Evolutionary conservation across 176 grass and related monocot species (phyloP), one percentile per base, ranked within the genome.

Genomic region (Bothriochloa decipiens): DNA sequence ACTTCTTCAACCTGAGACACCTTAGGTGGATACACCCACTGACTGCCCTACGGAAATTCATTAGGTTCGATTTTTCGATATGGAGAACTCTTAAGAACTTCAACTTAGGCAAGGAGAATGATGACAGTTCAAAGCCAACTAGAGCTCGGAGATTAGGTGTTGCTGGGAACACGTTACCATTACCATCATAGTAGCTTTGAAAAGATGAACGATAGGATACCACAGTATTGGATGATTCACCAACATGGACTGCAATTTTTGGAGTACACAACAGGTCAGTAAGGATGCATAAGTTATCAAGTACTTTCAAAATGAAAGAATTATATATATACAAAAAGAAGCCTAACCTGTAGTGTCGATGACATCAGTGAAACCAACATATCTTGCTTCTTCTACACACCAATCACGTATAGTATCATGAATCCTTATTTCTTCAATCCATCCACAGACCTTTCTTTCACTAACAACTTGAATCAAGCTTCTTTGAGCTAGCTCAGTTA

Each of bases 401-500:
- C 88, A 90, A 15, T 83, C 84, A 23, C 73, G 65, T 55, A 87
- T 65, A 65, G 87, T 32, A 37, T 91, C 89, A 22, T 87, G 89
- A 40, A 87, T 70, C 77, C 43, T 35, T 35, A 35, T 35, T 35
- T 35, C 33, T 35, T 35, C 33, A 35, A 35, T 35, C 33, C 33
- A 35, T 35, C 33, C 33, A 5, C 67, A 45, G 0, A 18, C 65
- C 26, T 37, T 68, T 20, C 66, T 84, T 40, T 15, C 43, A 20
- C 39, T 17, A 23, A 55, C 79, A n/a, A 87, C 74, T 84, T 91
- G 85, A 40, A 91, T 42, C 60, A 91, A 75, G 35, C 84, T 62
- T 73, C 85, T 83, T 57, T 81, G 75, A 29, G 70, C 55, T 55
- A 91, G 37, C 45, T 79, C 77, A 55, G 46, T 58, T 28, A 81